These are phyloP conservation scores for Alternaria ethzedia DNA, from an alignment of 2,329 filamentous ascomycete genomes.

Conservation along the genomic window DNA sequence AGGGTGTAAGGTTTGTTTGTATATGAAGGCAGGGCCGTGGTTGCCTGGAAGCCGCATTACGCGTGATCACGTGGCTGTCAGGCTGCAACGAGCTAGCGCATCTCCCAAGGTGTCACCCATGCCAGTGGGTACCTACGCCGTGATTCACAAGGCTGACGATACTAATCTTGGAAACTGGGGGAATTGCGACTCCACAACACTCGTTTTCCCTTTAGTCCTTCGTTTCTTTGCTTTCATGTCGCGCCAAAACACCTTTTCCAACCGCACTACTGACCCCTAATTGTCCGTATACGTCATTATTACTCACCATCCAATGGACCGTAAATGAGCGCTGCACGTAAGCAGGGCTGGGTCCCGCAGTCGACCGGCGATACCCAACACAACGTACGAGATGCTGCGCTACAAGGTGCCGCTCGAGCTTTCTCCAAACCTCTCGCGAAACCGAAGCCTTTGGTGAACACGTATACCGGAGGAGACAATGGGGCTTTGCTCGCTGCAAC, in stretches of 20 bases:
- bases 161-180: conserved; percentile 11
- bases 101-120: conserved; percentile 5
- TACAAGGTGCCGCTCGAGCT: conserved; percentile 57
- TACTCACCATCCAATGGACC: conserved; percentile 39
- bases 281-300: conserved; percentile 19
- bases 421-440: conserved; percentile 55
- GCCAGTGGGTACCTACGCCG: conserved; percentile 8
- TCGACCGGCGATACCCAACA: conserved; percentile 44
- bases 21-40: conserved; percentile 7
- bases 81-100: conserved; percentile 11
- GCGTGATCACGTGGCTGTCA: conserved; percentile 24
- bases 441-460: conserved; percentile 49
- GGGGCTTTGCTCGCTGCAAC: conserved; percentile 56
- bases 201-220: conserved; percentile 20
- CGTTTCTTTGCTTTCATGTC: conserved; percentile 16
- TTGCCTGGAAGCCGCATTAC: conserved; percentile 18
- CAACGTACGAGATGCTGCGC: conserved; percentile 53
- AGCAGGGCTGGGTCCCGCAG: conserved; percentile 35
- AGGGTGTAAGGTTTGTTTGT: background rate
- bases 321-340: conserved; percentile 47
- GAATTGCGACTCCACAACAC: conserved; percentile 13
- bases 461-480: conserved; percentile 49
- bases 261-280: conserved; percentile 6
- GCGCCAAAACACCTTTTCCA: conserved; percentile 5
- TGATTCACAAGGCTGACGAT: conserved; percentile 11